Evolutionary conservation across 805 yeast species (phyloP).

Genomic region (Ogataea zsoltii): DNA sequence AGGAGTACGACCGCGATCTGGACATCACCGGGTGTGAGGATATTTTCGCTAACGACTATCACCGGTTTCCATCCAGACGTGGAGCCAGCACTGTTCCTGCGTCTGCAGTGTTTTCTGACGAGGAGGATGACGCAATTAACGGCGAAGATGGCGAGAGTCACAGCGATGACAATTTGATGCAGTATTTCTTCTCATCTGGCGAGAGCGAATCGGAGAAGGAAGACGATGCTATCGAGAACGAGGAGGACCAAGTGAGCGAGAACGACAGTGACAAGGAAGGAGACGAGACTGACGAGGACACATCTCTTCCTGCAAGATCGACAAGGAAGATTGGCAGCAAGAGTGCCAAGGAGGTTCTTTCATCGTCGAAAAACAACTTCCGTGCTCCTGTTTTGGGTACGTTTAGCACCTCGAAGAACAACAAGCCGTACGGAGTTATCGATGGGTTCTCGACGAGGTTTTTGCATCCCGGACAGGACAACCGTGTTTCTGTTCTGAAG

Average conservation of each 20-base stretch:
- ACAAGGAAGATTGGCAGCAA: slow-evolving; percentile 67
- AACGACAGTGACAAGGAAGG: slow-evolving; percentile 31
- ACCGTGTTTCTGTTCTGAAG: slow-evolving; percentile 26
- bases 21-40: slow-evolving; percentile 33
- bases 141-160: slow-evolving; percentile 27
- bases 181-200: slow-evolving; percentile 58
- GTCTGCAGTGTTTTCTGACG: slow-evolving; percentile 22
- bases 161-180: slow-evolving; percentile 56
- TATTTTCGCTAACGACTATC: slow-evolving; percentile 26
- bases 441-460: slow-evolving; percentile 93
- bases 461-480: slow-evolving; percentile 47
- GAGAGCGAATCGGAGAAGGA: slow-evolving; percentile 26
- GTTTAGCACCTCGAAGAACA: slow-evolving; percentile 74
- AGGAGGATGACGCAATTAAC: slow-evolving; percentile 21
- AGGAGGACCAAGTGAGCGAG: slow-evolving; percentile 13
- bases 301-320: slow-evolving; percentile 72
- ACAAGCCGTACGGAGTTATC: slow-evolving; percentile 87
- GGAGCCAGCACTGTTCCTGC: slow-evolving; percentile 20
- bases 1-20: slow-evolving; percentile 30
- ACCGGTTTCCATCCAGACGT: slow-evolving; percentile 18
- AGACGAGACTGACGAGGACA: slow-evolving; percentile 93
- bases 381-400: slow-evolving; percentile 92
- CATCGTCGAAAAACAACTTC: slow-evolving; percentile 79
- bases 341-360: slow-evolving; percentile 90
- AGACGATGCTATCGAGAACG: slow-evolving; percentile 11